Conservation (phyloP, 1,284 basidiomycete genomes). For the Apiotrichum mycotoxinovorans region DNA sequence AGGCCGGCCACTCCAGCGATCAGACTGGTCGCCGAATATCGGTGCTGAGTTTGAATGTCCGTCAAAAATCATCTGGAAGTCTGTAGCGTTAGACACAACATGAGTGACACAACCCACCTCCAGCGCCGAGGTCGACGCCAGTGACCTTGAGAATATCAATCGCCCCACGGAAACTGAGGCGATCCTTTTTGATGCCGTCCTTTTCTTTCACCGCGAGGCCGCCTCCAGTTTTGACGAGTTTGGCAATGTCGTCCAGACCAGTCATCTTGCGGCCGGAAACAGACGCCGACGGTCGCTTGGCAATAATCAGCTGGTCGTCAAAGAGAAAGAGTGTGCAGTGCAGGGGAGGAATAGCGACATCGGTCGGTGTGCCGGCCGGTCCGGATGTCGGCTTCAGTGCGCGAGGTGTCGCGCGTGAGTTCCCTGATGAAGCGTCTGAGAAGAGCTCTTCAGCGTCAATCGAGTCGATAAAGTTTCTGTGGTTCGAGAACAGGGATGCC, state of each 20-base stretch:
- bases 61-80: slow-evolving; percentile 75
- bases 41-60: slow-evolving; percentile 55
- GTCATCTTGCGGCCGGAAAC: slow-evolving; percentile 70
- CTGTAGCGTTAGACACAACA: slow-evolving; percentile 50
- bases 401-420: neutral
- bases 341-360: slow-evolving; percentile 48
- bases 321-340: slow-evolving; percentile 92
- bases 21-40: slow-evolving; percentile 66
- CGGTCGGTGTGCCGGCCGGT: slow-evolving; percentile 7
- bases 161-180: slow-evolving; percentile 79
- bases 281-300: slow-evolving; percentile 74
- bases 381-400: neutral
- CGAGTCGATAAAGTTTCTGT: slow-evolving; percentile 82
- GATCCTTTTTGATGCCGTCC: slow-evolving; percentile 60
- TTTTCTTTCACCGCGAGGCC: slow-evolving; percentile 46
- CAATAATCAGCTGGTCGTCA: slow-evolving; percentile 88
- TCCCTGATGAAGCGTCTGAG: slow-evolving; percentile 54
- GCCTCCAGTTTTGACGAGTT: slow-evolving; percentile 60
- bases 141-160: slow-evolving; percentile 80
- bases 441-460: slow-evolving; percentile 88
- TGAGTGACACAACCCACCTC: slow-evolving; percentile 56
- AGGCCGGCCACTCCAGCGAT: slow-evolving; percentile 75
- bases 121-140: slow-evolving; percentile 75
- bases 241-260: slow-evolving; percentile 80
- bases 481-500: slow-evolving; percentile 76